Conservation (phyloP, 257 asterid species). For the Striga asiatica region DNA sequence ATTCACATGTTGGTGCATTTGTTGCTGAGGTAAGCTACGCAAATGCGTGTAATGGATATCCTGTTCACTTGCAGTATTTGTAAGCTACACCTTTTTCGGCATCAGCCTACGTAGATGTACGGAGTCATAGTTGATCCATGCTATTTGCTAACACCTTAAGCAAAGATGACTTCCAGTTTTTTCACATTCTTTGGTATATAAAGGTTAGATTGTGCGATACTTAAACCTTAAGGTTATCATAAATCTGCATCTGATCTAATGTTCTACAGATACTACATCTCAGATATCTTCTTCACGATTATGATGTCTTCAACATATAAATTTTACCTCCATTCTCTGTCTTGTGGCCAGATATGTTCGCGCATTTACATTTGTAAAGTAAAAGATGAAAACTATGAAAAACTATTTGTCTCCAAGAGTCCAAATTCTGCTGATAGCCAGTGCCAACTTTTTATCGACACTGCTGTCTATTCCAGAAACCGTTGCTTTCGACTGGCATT, state of each 20-base stretch:
- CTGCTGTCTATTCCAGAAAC: constrained; percentile 91
- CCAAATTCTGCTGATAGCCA: constrained; percentile 37
- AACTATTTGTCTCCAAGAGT: constrained; percentile 57
- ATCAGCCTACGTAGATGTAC: neutral
- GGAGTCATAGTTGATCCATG: neutral
- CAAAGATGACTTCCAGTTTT: neutral
- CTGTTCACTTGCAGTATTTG: constrained; percentile 4
- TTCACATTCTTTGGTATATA: neutral
- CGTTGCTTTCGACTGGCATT: constrained; percentile 90
- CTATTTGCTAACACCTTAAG: neutral
- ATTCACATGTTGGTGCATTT: constrained; percentile 85
- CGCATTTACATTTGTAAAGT: constrained; percentile 50
- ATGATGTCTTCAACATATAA: neutral
- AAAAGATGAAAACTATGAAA: constrained; percentile 44
- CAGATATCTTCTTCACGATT: constrained; percentile 2
- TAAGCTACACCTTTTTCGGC: neutral
- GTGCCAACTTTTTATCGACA: constrained; percentile 64
- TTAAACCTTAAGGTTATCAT: neutral
- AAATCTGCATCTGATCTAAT: constrained; percentile 4
- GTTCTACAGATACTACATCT: constrained; percentile 5
- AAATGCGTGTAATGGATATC: neutral
- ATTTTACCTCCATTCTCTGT: constrained; percentile 9
- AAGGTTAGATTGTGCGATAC: too few relatives aligned
- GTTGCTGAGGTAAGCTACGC: constrained; percentile 68
- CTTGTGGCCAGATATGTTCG: constrained; percentile 57